Evolutionary conservation across 2,329 filamentous ascomycete species (phyloP).

Genomic region (Paraphoma sp.): DNA sequence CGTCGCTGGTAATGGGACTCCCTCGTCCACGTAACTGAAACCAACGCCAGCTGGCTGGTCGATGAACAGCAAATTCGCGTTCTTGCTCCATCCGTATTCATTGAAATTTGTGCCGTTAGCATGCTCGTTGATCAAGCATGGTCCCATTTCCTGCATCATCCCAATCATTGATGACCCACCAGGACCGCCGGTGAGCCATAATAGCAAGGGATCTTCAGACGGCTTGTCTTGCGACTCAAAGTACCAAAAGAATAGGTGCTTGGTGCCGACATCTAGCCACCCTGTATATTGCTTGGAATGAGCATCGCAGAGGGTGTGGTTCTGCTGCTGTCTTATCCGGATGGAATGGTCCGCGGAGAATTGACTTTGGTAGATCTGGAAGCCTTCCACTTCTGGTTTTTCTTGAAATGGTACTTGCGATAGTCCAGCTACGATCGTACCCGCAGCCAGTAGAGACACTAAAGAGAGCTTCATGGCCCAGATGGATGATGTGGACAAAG

Average conservation of each 20-base stretch:
- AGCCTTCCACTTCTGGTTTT: constrained; percentile 33
- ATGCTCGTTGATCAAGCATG: constrained; percentile 47
- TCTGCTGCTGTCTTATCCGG: constrained; percentile 43
- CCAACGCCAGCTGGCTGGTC: constrained; percentile 50
- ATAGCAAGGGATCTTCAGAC: constrained; percentile 44
- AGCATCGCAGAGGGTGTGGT: constrained; percentile 41
- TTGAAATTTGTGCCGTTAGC: constrained; percentile 49
- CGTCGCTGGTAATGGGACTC: constrained; percentile 39
- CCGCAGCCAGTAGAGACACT: constrained; percentile 11
- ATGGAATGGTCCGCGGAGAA: constrained; percentile 42
- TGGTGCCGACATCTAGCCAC: constrained; percentile 46
- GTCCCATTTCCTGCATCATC: constrained; percentile 46
- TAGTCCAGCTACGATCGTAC: constrained; percentile 11
- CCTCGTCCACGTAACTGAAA: constrained; percentile 49
- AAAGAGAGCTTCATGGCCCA: constrained; percentile 24
- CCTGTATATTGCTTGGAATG: constrained; percentile 45
- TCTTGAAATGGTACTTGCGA: constrained; percentile 41
- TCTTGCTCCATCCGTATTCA: constrained; percentile 48
- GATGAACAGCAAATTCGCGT: constrained; percentile 47
- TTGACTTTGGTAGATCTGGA: constrained; percentile 40
- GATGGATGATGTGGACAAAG: background rate
- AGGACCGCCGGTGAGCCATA: constrained; percentile 53
- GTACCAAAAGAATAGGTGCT: constrained; percentile 57
- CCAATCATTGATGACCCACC: constrained; percentile 47
- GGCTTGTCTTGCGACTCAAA: constrained; percentile 50